A percentile compares a stretch with the other conserved stretches of the same genome.
Evolutionary conservation across 2,329 filamentous ascomycete genomes (phyloP).

Genomic region (Myriosclerotinia duriaeana): DNA sequence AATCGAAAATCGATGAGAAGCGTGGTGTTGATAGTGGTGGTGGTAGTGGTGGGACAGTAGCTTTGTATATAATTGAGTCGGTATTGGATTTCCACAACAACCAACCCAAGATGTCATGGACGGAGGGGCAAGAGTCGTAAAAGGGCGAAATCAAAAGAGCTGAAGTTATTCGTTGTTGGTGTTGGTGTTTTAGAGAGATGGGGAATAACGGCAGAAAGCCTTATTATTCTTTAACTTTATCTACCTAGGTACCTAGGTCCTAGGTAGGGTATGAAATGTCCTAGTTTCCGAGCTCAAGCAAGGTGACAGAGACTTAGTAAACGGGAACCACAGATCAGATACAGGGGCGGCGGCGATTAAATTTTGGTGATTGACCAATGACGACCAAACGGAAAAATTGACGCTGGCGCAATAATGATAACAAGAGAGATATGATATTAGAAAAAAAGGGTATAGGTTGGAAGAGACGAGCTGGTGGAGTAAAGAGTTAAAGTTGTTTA

Average conservation of each 20-base stretch:
- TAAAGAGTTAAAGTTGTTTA: neutral
- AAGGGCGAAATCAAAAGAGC: neutral
- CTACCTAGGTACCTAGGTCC: no score
- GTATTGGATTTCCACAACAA: neutral
- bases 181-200: conserved; percentile 2
- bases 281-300: neutral
- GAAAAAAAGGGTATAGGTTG: conserved; percentile 1
- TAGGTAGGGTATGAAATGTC: no score
- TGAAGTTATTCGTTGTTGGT: neutral
- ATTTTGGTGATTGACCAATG: neutral
- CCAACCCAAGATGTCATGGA: neutral
- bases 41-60: neutral
- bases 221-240: neutral
- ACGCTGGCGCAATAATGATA: conserved; percentile 7
- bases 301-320: neutral
- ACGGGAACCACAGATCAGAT: neutral
- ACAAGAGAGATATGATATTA: neutral
- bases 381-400: conserved; percentile 4
- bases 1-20: neutral
- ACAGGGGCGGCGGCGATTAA: conserved; percentile 21
- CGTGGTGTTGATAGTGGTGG: neutral
- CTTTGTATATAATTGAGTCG: conserved; percentile 14
- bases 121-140: neutral
- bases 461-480: neutral
- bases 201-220: neutral